Conservation (phyloP, 108 stramenopile genomes). For the Cyclotella sp. region DNA sequence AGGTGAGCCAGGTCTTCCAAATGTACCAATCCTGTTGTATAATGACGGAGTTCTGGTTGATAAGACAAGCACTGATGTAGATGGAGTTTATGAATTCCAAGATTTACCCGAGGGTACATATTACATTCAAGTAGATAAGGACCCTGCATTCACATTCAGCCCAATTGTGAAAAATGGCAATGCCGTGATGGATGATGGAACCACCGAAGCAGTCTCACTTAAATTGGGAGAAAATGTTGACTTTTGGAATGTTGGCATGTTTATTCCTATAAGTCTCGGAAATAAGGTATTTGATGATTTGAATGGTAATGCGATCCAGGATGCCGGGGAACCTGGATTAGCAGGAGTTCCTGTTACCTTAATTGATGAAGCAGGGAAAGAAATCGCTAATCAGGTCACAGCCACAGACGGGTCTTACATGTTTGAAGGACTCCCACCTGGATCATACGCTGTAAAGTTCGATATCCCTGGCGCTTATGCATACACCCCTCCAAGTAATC, state of each 20-base stretch:
- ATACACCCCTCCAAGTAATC: constrained; percentile 28
- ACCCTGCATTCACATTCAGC: constrained; percentile 28
- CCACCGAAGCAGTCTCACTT: constrained; percentile 16
- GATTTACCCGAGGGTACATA: constrained; percentile 19
- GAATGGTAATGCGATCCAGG: constrained; percentile 35
- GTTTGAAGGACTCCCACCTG: constrained; percentile 32
- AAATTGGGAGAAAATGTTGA: constrained; percentile 12
- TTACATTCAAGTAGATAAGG: constrained; percentile 9
- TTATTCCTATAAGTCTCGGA: constrained; percentile 12
- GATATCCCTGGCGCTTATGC: constrained; percentile 26
- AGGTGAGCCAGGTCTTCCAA: constrained; percentile 14
- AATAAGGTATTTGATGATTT: constrained; percentile 41
- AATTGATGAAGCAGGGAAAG: constrained; percentile 19
- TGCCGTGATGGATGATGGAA: constrained; percentile 22
- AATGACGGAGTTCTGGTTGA: constrained; percentile 11
- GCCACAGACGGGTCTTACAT: constrained; percentile 30
- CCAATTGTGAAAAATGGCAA: constrained; percentile 22
- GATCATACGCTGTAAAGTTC: constrained; percentile 29
- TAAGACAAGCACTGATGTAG: constrained; percentile 11
- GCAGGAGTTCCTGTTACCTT: constrained; percentile 28
- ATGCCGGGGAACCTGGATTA: constrained; percentile 25
- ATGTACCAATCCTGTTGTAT: constrained; percentile 9
- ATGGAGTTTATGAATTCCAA: constrained; percentile 24
- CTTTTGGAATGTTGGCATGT: constrained; percentile 42
- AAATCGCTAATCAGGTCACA: constrained; percentile 26